Evolutionary conservation across 768 basidiomycete genomes (phyloP).

Genomic region (Suillus luteus): DNA sequence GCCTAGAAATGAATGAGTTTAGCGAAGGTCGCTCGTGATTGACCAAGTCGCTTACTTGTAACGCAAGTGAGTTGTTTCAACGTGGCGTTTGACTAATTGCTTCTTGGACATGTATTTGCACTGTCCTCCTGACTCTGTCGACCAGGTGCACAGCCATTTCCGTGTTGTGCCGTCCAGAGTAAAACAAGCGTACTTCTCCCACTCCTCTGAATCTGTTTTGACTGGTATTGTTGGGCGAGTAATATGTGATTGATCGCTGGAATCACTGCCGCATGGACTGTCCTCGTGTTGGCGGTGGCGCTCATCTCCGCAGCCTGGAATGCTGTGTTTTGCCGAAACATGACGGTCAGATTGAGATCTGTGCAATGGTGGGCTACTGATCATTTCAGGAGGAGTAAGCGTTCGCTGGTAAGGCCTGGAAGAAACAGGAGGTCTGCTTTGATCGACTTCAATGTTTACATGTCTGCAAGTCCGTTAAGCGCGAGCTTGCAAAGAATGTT

Average conservation of each 20-base stretch:
- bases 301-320: neutral
- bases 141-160: constrained; percentile 46
- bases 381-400: constrained; percentile 10
- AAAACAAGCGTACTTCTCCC: constrained; percentile 38
- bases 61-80: constrained; percentile 62
- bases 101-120: constrained; percentile 55
- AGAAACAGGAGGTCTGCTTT: constrained; percentile 12
- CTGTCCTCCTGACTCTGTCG: constrained; percentile 33
- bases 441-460: constrained; percentile 24
- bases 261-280: constrained; percentile 34
- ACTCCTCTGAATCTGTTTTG: constrained; percentile 30
- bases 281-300: constrained; percentile 23
- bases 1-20: constrained; percentile 38
- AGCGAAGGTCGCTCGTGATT: neutral
- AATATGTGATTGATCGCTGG: constrained; percentile 28
- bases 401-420: constrained; percentile 20
- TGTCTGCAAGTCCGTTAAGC: constrained; percentile 23
- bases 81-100: constrained; percentile 69
- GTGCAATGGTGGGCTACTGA: constrained; percentile 10
- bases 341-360: constrained; percentile 16
- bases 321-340: neutral
- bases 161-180: constrained; percentile 37
- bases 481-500: constrained; percentile 11
- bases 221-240: constrained; percentile 25
- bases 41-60: constrained; percentile 48